Conservation (phyloP, 495 filamentous ascomycete species). For the Oidiodendron maius region DNA sequence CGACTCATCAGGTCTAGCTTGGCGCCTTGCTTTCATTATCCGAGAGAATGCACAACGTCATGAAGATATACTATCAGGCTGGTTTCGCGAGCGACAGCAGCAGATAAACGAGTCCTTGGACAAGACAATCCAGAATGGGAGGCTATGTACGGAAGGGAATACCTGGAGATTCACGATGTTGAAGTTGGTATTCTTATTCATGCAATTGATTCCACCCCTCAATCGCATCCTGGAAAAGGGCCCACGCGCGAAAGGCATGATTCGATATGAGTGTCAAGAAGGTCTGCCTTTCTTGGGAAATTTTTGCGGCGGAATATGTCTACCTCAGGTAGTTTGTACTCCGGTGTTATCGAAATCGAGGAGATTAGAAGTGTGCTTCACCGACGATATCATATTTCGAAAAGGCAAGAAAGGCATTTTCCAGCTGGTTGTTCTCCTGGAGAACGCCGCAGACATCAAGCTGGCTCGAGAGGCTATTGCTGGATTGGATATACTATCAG, state of each 20-base stretch:
- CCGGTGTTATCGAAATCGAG: conserved; percentile 24
- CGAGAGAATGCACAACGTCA: conserved; percentile 18
- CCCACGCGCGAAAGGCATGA: too few relatives aligned
- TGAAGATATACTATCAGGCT: conserved; percentile 23
- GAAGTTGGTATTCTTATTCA: conserved; percentile 25
- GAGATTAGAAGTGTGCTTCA: conserved; percentile 18
- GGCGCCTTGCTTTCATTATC: conserved; percentile 36
- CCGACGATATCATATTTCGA: conserved; percentile 14
- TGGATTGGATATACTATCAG: not conserved
- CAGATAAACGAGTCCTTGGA: conserved; percentile 31
- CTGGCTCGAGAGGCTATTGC: not conserved
- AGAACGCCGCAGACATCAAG: not conserved
- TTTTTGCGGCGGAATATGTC: conserved; percentile 22
- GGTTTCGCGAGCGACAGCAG: conserved; percentile 36
- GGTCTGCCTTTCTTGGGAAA: too few relatives aligned
- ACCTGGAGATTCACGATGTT: conserved; percentile 26
- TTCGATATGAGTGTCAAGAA: too few relatives aligned
- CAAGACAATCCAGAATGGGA: conserved; percentile 29
- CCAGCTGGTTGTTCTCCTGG: conserved; percentile 10
- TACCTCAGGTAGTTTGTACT: conserved; percentile 25
- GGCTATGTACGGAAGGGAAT: conserved; percentile 26
- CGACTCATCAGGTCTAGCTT: conserved; percentile 33
- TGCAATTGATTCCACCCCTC: conserved; percentile 16
- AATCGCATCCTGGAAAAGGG: conserved; percentile 24
- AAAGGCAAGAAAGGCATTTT: conserved; percentile 9